Evolutionary conservation across 2,329 filamentous ascomycete species (phyloP).

Genomic region (Aspergillus luchuensis): DNA sequence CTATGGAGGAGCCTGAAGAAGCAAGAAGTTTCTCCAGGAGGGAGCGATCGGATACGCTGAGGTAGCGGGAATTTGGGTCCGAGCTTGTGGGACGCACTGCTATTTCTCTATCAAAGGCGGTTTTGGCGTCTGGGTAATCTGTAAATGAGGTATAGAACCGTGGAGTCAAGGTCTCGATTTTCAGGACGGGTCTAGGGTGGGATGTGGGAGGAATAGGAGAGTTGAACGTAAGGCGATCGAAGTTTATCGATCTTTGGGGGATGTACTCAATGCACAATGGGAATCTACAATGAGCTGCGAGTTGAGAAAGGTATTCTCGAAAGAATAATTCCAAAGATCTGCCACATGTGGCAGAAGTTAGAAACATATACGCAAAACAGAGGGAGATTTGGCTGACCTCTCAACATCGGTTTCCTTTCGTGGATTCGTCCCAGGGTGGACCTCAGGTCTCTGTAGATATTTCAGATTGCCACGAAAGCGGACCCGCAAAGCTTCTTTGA

Average conservation of each 20-base stretch:
- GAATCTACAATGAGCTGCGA: neutral
- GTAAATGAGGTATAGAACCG: neutral
- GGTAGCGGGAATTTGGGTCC: too few species aligned
- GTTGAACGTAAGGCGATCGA: neutral
- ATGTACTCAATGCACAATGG: neutral
- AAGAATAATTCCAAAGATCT: neutral
- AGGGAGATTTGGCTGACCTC: too few species aligned
- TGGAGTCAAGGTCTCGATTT: neutral
- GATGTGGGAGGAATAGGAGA: neutral
- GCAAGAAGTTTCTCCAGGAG: too few species aligned
- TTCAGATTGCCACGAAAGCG: conserved; percentile 16
- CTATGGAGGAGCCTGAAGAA: too few species aligned
- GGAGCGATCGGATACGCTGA: too few species aligned
- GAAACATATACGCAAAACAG: too few species aligned
- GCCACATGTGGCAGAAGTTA: neutral
- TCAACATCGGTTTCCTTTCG: conserved; percentile 13
- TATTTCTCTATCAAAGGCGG: neutral
- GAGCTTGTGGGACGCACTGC: neutral
- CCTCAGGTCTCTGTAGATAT: conserved; percentile 15
- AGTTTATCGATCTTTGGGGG: neutral
- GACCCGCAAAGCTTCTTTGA: conserved; percentile 16
- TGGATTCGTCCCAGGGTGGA: conserved; percentile 3
- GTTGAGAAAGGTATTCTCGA: neutral
- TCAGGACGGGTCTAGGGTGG: neutral
- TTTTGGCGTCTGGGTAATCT: neutral